Percentiles rank a stretch among this genome's conserved stretches.
Evolutionary conservation across 2,329 filamentous ascomycete species (phyloP).

Genomic region (Remersonia thermophila): DNA sequence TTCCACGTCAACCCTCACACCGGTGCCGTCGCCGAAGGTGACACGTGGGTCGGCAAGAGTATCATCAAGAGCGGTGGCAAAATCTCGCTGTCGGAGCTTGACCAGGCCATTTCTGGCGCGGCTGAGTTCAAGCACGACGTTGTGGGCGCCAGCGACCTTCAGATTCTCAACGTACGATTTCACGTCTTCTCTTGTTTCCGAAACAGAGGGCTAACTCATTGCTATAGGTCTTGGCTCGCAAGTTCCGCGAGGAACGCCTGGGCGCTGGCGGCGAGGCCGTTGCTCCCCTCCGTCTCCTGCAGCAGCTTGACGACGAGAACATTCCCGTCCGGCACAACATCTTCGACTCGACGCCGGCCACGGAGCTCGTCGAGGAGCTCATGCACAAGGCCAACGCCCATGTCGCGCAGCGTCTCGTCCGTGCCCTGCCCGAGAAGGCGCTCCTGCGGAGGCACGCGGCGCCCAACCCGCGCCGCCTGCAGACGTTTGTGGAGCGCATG

Average conservation of each 20-base stretch:
- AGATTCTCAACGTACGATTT: conserved; percentile 54
- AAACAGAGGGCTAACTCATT: conserved; percentile 20
- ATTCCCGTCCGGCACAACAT: conserved; percentile 94
- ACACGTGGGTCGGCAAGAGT: conserved; percentile 87
- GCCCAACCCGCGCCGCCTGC: conserved; percentile 77
- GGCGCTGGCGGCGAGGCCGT: conserved; percentile 68
- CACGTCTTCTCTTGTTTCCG: too few relatives aligned
- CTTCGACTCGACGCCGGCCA: conserved; percentile 78
- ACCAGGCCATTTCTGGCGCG: conserved; percentile 60
- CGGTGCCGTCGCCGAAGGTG: conserved; percentile 67
- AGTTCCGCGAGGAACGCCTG: conserved; percentile 80
- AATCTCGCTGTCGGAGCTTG: conserved; percentile 73
- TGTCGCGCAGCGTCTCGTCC: conserved; percentile 71
- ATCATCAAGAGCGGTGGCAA: conserved; percentile 87
- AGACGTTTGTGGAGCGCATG: conserved; percentile 90
- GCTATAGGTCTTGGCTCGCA: conserved; percentile 59
- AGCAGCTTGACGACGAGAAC: conserved; percentile 95
- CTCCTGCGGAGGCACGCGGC: conserved; percentile 75
- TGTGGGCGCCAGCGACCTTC: conserved; percentile 62
- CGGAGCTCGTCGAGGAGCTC: conserved; percentile 90
- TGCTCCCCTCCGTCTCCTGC: conserved; percentile 74
- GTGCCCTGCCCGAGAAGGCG: conserved; percentile 79
- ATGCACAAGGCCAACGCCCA: conserved; percentile 85
- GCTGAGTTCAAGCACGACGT: conserved; percentile 50
- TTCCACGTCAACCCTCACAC: conserved; percentile 79